Percentiles rank a stretch among this genome's conserved stretches.
Conservation (phyloP, 768 basidiomycete species). For the Leccinellum albellum region DNA sequence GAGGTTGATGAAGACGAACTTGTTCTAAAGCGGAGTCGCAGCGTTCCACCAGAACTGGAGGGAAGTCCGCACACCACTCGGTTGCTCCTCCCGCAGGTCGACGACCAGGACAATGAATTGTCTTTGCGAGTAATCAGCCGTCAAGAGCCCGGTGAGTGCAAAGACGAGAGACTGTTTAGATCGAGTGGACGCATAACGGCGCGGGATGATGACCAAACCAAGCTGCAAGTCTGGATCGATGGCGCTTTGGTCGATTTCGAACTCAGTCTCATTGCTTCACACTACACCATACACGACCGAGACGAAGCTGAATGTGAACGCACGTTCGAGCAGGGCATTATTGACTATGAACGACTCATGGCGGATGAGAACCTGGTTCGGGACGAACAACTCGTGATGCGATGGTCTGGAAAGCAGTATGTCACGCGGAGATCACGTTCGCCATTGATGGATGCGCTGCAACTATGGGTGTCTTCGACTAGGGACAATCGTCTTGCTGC, state of each 20-base stretch:
- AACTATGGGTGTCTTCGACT: constrained; percentile 47
- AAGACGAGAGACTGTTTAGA: constrained; percentile 34
- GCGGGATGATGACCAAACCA: constrained; percentile 55
- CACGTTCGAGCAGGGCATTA: constrained; percentile 55
- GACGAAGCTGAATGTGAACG: constrained; percentile 54
- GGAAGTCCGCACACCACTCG: constrained; percentile 37
- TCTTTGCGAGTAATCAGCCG: neutral
- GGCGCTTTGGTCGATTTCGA: constrained; percentile 64
- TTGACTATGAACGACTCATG: constrained; percentile 66
- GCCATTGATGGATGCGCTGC: constrained; percentile 71
- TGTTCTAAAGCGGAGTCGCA: constrained; percentile 45
- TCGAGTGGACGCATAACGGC: constrained; percentile 55
- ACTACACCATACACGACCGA: constrained; percentile 27
- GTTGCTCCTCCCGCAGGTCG: constrained; percentile 17
- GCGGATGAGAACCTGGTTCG: constrained; percentile 57
- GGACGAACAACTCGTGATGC: constrained; percentile 66
- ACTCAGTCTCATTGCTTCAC: constrained; percentile 55
- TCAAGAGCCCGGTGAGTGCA: constrained; percentile 4
- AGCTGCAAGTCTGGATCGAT: constrained; percentile 64
- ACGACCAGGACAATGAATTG: constrained; percentile 23
- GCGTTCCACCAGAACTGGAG: constrained; percentile 53
- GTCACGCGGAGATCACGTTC: constrained; percentile 74
- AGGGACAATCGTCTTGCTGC: constrained; percentile 23
- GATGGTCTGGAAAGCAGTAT: constrained; percentile 71
- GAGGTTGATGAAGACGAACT: constrained; percentile 20